Evolutionary conservation across 176 grass and related monocot species (phyloP).

Genomic region (Oryza punctata): DNA sequence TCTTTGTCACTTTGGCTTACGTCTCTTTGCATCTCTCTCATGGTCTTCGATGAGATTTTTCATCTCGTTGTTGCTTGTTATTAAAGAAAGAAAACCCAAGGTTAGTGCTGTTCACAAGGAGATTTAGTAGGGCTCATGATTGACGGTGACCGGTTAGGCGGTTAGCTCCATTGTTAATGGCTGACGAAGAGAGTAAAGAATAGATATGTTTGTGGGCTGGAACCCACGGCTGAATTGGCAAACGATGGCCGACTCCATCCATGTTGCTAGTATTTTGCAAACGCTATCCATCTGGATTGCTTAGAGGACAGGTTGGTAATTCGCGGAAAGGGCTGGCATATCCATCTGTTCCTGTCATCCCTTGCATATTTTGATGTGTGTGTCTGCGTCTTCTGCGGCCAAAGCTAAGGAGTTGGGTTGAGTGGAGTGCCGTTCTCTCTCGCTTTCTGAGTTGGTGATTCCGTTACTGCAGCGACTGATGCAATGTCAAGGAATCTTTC

Average conservation of each 20-base stretch:
- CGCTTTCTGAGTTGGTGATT: background rate
- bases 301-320: constrained; percentile 48
- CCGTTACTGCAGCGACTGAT: background rate
- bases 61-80: constrained; percentile 32
- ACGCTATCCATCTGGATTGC: constrained; percentile 50
- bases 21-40: background rate
- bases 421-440: background rate
- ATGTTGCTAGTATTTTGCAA: constrained; percentile 33
- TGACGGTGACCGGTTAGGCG: constrained; percentile 33
- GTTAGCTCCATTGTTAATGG: constrained; percentile 11
- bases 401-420: background rate
- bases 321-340: constrained; percentile 23
- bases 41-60: background rate
- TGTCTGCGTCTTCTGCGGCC: constrained; percentile 18
- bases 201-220: background rate
- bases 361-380: constrained; percentile 16
- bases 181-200: background rate
- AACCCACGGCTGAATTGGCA: background rate
- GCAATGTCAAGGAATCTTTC: background rate
- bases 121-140: constrained; percentile 37
- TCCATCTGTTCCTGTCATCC: constrained; percentile 35
- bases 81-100: constrained; percentile 32
- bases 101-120: constrained; percentile 11
- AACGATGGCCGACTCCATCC: background rate
- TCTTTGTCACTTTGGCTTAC: background rate